Conservation (phyloP, 345 rosid genomes). For the Physaria fendleri region DNA sequence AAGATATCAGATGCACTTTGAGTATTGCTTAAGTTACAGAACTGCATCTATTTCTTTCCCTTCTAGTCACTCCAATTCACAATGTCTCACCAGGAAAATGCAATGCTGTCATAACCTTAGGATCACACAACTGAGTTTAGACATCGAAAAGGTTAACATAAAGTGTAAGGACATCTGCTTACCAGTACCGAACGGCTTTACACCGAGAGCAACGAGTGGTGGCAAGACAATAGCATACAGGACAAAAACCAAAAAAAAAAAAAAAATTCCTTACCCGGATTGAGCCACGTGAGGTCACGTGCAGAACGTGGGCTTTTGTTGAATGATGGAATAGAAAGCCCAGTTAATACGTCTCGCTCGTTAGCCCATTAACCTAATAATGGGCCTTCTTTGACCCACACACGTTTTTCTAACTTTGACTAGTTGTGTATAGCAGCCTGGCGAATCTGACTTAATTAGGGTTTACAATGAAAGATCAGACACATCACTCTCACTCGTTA, state of each 20-base stretch:
- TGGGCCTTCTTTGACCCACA: conserved; percentile 1
- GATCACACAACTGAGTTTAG: neutral
- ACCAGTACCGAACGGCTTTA: no score
- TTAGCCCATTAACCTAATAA: neutral
- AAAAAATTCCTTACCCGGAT: no score
- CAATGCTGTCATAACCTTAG: neutral
- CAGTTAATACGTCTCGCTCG: neutral
- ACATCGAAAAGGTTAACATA: neutral
- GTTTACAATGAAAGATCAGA: neutral
- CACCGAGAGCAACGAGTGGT: no score
- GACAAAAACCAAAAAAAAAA: no score
- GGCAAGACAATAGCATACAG: no score
- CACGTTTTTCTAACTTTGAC: conserved; percentile 2
- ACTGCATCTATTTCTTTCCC: neutral
- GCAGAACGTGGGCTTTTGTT: no score
- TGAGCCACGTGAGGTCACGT: no score
- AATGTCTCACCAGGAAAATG: neutral
- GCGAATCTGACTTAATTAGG: conserved; percentile 18
- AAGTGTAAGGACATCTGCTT: conserved; percentile 6
- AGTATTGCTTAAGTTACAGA: conserved; percentile 4
- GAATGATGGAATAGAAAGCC: no score
- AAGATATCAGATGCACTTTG: conserved; percentile 6
- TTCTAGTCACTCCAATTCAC: neutral
- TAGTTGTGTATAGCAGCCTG: neutral
- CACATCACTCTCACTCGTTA: neutral